A percentile compares a stretch with the other conserved stretches of the same genome.
Conservation (phyloP, 805 yeast genomes). For the Nakazawaea pomicola region DNA sequence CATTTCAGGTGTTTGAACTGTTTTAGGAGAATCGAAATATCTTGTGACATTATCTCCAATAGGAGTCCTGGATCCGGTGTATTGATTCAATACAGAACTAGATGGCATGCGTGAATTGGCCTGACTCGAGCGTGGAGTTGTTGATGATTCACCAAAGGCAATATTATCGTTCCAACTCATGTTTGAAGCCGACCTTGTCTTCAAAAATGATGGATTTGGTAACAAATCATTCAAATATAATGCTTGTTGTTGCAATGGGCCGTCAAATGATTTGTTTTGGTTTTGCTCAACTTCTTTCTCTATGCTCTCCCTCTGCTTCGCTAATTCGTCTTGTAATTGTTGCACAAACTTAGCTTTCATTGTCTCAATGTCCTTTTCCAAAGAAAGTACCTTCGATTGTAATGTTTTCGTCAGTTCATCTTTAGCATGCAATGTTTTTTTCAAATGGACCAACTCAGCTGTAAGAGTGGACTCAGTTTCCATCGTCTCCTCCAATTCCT, state of each 20-base stretch:
- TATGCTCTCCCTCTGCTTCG: constrained; percentile 22
- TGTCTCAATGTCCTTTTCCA: constrained; percentile 26
- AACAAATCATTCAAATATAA: constrained; percentile 26
- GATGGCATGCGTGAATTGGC: constrained; percentile 8
- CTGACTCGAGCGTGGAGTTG: constrained; percentile 31
- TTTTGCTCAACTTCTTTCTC: constrained; percentile 13
- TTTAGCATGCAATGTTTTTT: constrained; percentile 25
- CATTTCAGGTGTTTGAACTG: background rate
- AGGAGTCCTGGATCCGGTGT: constrained; percentile 6
- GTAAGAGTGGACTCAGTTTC: constrained; percentile 20
- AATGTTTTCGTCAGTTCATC: constrained; percentile 21
- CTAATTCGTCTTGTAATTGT: constrained; percentile 20
- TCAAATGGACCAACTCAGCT: constrained; percentile 15
- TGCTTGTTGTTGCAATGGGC: constrained; percentile 8
- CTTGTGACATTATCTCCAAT: background rate
- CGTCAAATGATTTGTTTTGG: constrained; percentile 9
- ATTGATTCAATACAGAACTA: constrained; percentile 7
- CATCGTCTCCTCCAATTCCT: constrained; percentile 21
- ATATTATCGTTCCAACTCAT: constrained; percentile 28
- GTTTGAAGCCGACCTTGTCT: constrained; percentile 22
- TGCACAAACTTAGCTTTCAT: constrained; percentile 22
- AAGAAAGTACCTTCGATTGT: constrained; percentile 20
- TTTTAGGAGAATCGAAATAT: constrained; percentile 10
- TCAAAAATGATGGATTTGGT: constrained; percentile 10
- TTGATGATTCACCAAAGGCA: constrained; percentile 43